Percentiles rank a stretch among this genome's conserved stretches.
Conservation (phyloP, 2,329 filamentous ascomycete species). For the Apiospora malaysiana region DNA sequence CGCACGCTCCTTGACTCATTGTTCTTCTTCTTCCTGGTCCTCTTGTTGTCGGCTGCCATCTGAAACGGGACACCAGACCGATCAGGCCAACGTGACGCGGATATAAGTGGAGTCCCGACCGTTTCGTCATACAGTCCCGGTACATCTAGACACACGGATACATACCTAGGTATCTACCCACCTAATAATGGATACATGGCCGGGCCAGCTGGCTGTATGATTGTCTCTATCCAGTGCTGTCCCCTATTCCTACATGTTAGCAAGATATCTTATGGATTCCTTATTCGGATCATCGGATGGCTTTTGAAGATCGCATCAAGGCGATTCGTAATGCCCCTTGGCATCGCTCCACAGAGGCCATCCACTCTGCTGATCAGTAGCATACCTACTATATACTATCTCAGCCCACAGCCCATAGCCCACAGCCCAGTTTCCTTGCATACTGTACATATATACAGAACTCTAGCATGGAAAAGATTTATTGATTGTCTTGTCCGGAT, state of each 20-base stretch:
- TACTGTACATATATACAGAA: too few species aligned
- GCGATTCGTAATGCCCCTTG: conserved; percentile 14
- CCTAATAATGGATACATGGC: too few species aligned
- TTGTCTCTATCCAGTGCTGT: neutral
- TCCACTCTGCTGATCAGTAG: neutral
- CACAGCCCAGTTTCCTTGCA: too few species aligned
- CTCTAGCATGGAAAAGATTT: too few species aligned
- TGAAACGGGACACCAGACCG: conserved; percentile 2
- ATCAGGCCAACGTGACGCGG: conserved; percentile 6
- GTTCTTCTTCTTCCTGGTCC: neutral
- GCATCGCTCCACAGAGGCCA: neutral
- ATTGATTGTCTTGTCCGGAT: neutral
- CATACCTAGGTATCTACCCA: neutral
- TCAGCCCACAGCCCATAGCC: too few species aligned
- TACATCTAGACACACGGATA: too few species aligned
- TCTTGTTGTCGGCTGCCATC: neutral
- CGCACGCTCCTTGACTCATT: neutral
- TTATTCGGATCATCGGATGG: conserved; percentile 2
- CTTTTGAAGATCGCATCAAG: neutral
- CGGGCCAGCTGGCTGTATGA: neutral
- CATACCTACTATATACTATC: too few species aligned
- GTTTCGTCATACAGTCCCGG: conserved; percentile 17
- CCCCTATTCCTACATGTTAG: too few species aligned
- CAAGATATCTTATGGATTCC: too few species aligned
- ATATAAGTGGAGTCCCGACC: neutral